Evolutionary conservation across 257 asterid species (phyloP).

Genomic region (Solanum sejunctum): DNA sequence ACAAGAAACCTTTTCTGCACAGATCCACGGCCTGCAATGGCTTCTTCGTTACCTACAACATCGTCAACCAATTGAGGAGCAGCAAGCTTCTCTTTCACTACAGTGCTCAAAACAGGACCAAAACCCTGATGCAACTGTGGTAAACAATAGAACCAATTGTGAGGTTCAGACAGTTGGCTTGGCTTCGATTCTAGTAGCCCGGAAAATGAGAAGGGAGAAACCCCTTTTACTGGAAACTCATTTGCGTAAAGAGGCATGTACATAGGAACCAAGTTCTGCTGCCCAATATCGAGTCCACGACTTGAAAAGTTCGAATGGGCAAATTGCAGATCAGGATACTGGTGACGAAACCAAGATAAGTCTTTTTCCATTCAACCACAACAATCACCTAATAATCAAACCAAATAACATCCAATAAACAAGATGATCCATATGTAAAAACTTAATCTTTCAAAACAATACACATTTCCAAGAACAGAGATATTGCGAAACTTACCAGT

Average conservation of each 20-base stretch:
- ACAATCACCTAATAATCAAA: slow-evolving; percentile 29
- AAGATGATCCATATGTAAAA: not conserved
- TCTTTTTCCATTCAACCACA: slow-evolving; percentile 61
- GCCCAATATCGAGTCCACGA: slow-evolving; percentile 15
- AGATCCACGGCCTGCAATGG: slow-evolving; percentile 6
- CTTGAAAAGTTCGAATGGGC: slow-evolving; percentile 19
- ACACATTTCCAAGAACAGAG: not conserved
- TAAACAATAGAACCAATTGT: slow-evolving; percentile 21
- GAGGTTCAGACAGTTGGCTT: slow-evolving; percentile 17
- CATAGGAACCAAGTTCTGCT: slow-evolving; percentile 19
- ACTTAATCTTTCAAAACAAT: not conserved
- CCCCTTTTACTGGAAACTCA: slow-evolving; percentile 27
- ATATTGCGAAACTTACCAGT: slow-evolving; percentile 11
- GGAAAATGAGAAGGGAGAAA: slow-evolving; percentile 13
- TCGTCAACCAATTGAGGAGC: not conserved
- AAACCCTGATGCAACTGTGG: slow-evolving; percentile 29
- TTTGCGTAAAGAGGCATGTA: slow-evolving; percentile 18
- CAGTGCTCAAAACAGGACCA: slow-evolving; percentile 22
- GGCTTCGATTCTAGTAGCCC: slow-evolving; percentile 3
- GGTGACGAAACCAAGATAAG: slow-evolving; percentile 36
- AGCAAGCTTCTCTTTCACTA: slow-evolving; percentile 9
- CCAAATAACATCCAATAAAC: not conserved
- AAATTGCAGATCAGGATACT: slow-evolving; percentile 3
- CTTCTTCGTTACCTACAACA: slow-evolving; percentile 4
- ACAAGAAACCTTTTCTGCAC: slow-evolving; percentile 52